Percentiles rank a stretch among this genome's conserved stretches.
These are phyloP conservation scores for Hericium erinaceus DNA, from an alignment of 768 basidiomycete genomes.

Conservation along the genomic window DNA sequence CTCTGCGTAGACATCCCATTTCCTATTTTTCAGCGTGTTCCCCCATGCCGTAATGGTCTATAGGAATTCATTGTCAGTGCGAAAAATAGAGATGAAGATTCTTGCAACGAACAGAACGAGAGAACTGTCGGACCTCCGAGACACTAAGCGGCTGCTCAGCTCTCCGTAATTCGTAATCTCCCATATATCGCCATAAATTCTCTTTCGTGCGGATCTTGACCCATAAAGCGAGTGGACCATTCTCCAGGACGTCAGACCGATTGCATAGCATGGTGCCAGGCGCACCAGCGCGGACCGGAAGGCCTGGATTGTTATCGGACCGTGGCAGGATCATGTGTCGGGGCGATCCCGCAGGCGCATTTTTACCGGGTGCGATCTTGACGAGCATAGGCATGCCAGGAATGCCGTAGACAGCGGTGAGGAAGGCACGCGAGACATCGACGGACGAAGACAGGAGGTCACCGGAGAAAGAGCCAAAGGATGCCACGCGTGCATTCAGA, in stretches of 20 bases:
- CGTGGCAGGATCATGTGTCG: neutral
- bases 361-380: neutral
- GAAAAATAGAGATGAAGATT: neutral
- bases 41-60: neutral
- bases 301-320: neutral
- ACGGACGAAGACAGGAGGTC: neutral
- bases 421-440: neutral
- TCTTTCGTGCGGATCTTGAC: neutral
- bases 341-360: neutral
- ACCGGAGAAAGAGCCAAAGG: too few species aligned
- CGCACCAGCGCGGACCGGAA: neutral
- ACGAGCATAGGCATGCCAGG: neutral
- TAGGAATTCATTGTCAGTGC: neutral
- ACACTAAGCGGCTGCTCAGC: neutral
- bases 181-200: neutral
- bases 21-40: neutral
- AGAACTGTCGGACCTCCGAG: neutral
- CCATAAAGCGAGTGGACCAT: neutral
- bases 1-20: neutral
- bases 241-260: neutral
- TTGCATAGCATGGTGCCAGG: neutral
- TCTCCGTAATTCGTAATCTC: neutral
- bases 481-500: too few species aligned
- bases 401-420: neutral
- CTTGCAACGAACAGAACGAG: neutral